Evolutionary conservation across 108 stramenopile species (phyloP), one percentile per base, ranked within the genome.

Genomic region (Skeletonema potamos): DNA sequence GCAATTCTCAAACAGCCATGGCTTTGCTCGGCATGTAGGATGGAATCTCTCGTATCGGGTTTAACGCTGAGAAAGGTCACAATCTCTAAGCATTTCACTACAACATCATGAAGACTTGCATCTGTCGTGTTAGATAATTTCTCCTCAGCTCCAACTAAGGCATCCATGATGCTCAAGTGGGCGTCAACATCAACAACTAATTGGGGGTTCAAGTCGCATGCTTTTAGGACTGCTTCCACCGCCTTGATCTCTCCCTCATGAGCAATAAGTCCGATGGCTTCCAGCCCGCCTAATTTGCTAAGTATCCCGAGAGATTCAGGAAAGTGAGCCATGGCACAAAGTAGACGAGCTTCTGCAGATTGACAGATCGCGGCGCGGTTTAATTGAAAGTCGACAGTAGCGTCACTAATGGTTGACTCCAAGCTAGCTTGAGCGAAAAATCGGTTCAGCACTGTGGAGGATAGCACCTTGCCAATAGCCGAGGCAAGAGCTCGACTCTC

Each of bases 261-360:
- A 10, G 93, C 93, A 55, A 94, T 70, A 34, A 88, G 86, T 55
- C 85, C 78, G 13, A 94, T 64, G 28, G 93, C 93, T 66, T 91
- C 84, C 15, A 92, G 70, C 12, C 93, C 93, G 10, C 87, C 88
- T 34, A 86, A 60, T 27, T 77, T 78, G 58, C 82, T 74, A 17
- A 94, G 70, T n/a, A 76, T 64, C 24, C 77, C 46, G 7, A 94
- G 70, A 7, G 90, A 81, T 41, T 78, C 74, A 12, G 86, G 84
- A 66, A 79, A 87, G 51, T 88, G 85, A 11, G 89, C 84, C 27
- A 94, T 76, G 6, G 86, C 84, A 71, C 89, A 91, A 3, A 94
- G 79, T 71, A 94, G 81, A 13, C 77, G 73, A 43, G 91, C 85
- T 72, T 94, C 93, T 27, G 93, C 87, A 32, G 90, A 86, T 15